These are phyloP conservation scores for Amanita polypyramis DNA, from an alignment of 768 basidiomycete species.

Conservation along the genomic window DNA sequence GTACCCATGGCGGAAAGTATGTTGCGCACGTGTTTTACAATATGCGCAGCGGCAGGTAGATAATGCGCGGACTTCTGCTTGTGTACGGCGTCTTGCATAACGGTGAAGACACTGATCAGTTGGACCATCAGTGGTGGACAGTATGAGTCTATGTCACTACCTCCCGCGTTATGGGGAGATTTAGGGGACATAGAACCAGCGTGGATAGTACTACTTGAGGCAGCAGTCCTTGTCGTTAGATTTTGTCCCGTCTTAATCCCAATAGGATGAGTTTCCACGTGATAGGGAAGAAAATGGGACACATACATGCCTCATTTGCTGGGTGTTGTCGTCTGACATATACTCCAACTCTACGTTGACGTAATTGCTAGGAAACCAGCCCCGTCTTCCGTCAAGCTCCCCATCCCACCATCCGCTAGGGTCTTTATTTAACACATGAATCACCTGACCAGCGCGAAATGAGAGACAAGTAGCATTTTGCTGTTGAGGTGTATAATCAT, in stretches of 20 bases:
- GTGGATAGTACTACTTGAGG: neutral
- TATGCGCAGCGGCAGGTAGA: slow-evolving; percentile 88
- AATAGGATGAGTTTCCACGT: neutral
- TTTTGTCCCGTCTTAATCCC: neutral
- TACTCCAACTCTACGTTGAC: slow-evolving; percentile 46
- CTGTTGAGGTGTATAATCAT: slow-evolving; percentile 74
- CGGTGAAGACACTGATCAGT: slow-evolving; percentile 73
- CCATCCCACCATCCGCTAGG: slow-evolving; percentile 98
- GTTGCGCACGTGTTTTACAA: slow-evolving; percentile 88
- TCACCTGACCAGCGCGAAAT: slow-evolving; percentile 85
- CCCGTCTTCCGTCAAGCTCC: slow-evolving; percentile 76
- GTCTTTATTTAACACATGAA: slow-evolving; percentile 84
- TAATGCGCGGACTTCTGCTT: slow-evolving; percentile 75
- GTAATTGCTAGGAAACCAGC: slow-evolving; percentile 99
- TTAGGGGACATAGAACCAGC: neutral
- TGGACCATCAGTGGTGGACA: slow-evolving; percentile 76
- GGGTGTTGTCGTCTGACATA: slow-evolving; percentile 1
- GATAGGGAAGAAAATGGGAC: neutral
- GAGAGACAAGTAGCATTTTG: slow-evolving; percentile 73
- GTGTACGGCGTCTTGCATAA: slow-evolving; percentile 78
- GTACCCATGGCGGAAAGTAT: slow-evolving; percentile 80
- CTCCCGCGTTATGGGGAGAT: neutral
- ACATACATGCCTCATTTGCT: slow-evolving; percentile 5
- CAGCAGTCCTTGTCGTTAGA: neutral
- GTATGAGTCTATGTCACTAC: slow-evolving; percentile 44